These are phyloP conservation scores for Kodamaea alishanica DNA, from an alignment of 1,139 yeast genomes.

Conservation along the genomic window DNA sequence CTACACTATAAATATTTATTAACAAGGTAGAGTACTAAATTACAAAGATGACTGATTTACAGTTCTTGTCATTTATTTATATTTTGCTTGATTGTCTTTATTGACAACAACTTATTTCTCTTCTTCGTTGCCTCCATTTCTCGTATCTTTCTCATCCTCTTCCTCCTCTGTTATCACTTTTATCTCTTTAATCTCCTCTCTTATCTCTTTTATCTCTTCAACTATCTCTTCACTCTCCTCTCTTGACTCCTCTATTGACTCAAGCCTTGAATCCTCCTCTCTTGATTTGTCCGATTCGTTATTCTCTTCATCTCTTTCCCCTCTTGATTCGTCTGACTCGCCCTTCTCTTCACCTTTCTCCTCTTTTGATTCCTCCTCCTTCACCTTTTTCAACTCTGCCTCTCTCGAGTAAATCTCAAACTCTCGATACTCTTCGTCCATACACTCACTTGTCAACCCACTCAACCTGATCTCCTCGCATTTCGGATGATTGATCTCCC, in stretches of 20 bases:
- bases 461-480: conserved; percentile 17
- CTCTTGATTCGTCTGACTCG: conserved; percentile 3
- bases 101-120: background rate
- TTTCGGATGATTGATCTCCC: conserved; percentile 62
- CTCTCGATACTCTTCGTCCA: conserved; percentile 21
- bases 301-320: conserved; percentile 2
- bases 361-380: conserved; percentile 3
- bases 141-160: background rate
- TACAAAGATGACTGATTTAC: no score
- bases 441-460: conserved; percentile 17
- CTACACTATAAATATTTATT: no score
- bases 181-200: background rate
- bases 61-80: no score
- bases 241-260: background rate
- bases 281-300: background rate
- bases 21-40: no score
- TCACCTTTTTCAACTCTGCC: background rate
- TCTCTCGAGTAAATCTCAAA: conserved; percentile 11
- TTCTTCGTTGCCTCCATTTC: background rate
- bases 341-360: conserved; percentile 1
- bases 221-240: background rate
- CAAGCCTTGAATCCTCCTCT: background rate
- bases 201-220: background rate
- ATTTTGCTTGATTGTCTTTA: background rate
- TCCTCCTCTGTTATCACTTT: background rate